These are phyloP conservation scores for Trametes coccinea DNA, from an alignment of 768 basidiomycete species.

Conservation along the genomic window DNA sequence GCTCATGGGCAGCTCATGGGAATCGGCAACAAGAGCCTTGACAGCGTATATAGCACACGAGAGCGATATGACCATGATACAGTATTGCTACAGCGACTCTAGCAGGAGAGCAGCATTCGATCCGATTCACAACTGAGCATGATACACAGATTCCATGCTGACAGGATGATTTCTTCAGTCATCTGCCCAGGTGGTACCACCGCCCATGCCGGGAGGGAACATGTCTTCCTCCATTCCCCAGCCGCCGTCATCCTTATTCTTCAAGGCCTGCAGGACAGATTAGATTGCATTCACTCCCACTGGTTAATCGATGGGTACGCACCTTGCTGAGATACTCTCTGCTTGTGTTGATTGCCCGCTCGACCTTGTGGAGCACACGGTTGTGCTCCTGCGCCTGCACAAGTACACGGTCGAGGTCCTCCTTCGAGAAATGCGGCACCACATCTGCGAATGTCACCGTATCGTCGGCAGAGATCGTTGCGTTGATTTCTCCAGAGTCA, in stretches of 20 bases:
- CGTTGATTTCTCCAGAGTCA: slow-evolving; percentile 67
- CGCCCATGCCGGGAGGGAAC: slow-evolving; percentile 15
- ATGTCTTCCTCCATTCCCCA: slow-evolving; percentile 29
- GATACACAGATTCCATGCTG: background rate
- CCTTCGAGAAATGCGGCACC: slow-evolving; percentile 55
- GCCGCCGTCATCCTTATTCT: slow-evolving; percentile 31
- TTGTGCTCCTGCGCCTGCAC: slow-evolving; percentile 57
- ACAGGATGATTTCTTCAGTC: slow-evolving; percentile 1
- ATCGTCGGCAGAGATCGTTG: slow-evolving; percentile 62
- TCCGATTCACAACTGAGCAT: background rate
- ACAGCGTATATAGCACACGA: background rate
- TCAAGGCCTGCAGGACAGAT: slow-evolving; percentile 23
- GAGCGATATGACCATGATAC: background rate
- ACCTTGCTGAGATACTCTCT: slow-evolving; percentile 78
- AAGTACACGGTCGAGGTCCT: slow-evolving; percentile 62
- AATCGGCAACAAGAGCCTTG: background rate
- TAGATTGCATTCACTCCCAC: background rate
- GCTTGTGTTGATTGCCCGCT: slow-evolving; percentile 59
- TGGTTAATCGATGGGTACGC: slow-evolving; percentile 10
- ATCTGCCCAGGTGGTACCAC: slow-evolving; percentile 18
- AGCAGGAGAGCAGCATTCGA: background rate
- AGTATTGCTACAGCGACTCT: slow-evolving; percentile 1
- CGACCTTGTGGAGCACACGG: slow-evolving; percentile 47
- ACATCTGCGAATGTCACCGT: slow-evolving; percentile 73
- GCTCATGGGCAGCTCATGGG: no score